Conservation (phyloP, 106 monocot genomes). For the Chionographis japonica region DNA sequence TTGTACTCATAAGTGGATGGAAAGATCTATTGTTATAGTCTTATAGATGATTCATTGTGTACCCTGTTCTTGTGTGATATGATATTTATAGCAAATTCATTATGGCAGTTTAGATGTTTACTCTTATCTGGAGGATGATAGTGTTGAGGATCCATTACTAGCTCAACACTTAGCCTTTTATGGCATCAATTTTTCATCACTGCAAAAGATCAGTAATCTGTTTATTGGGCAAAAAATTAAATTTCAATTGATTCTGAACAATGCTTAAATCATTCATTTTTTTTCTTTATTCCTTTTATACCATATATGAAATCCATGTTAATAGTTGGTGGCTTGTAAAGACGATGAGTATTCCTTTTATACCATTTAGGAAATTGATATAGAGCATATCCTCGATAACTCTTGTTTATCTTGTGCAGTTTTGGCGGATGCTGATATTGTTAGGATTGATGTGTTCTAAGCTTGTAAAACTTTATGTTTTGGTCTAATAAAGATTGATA, state of each 20-base stretch:
- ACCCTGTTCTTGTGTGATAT: not conserved
- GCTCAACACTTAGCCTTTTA: slow-evolving; percentile 95
- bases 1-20: no score
- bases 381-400: no score
- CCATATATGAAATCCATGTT: not conserved
- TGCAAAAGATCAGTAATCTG: slow-evolving; percentile 68
- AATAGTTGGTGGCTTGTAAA: not conserved
- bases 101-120: slow-evolving; percentile 86
- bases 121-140: slow-evolving; percentile 98
- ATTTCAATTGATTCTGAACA: not conserved
- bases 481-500: no score
- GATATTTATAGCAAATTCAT: slow-evolving; percentile 15
- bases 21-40: no score
- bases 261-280: not conserved
- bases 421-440: no score
- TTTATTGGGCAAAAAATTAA: not conserved
- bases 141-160: slow-evolving; percentile 90
- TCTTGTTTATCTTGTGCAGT: no score
- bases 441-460: no score
- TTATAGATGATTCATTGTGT: not conserved
- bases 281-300: not conserved
- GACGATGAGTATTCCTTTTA: no score
- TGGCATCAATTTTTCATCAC: slow-evolving; percentile 92
- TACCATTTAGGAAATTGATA: no score
- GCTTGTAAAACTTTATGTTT: no score